Base-by-base conservation (phyloP, 306 rosid species). In the Rosa chinensis region DNA sequence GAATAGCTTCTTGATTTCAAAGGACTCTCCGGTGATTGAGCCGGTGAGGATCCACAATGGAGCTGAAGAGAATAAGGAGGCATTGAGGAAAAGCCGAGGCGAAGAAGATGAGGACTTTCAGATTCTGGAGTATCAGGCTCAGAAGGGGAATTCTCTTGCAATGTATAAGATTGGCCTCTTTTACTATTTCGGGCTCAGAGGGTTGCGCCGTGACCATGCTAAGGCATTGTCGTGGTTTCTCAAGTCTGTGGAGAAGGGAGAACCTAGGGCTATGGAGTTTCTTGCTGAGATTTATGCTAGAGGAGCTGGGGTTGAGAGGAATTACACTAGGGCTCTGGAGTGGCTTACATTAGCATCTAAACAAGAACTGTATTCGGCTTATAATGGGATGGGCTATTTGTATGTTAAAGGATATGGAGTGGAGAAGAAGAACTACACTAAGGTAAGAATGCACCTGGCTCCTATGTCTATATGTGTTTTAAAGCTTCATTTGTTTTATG, bases 31-130 rank as follows among this genome's bases (percentile, higher is more conserved):
- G 0, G 96, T 91, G 32, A 88, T 90, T 32, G 99, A 95, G 79
- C 96, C 97, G 5, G 91, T 93, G 58, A 90, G 99, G 83, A 92
- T 95, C 21, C 96, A 93, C 81, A 90, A 77, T 66, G 98, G 97
- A 63, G 94, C 97, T n/a, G 98, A 95, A 74, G 98, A 93, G 89
- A 93, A 93, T 80, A 93, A 92, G 84, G 98, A 91, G 28, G 99
- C 97, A 10, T 82, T 95, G 61, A 89, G 97, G 83, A 95, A 90
- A 84, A 93, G 93, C 7, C 87, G 89, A 77, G 99, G 99, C 23
- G 99, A 95, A 78, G 98, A 95, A 73, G 99, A 93, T 10, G 98
- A 93, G 63, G 99, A 95, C 83, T 91, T 95, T 59, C 98, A 93
- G 85, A 93, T 95, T 63, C 84, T 95, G 49, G 98, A 95, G 86